Base-by-base conservation (phyloP, 2,329 filamentous ascomycete genomes). In the Penicillium sp. region DNA sequence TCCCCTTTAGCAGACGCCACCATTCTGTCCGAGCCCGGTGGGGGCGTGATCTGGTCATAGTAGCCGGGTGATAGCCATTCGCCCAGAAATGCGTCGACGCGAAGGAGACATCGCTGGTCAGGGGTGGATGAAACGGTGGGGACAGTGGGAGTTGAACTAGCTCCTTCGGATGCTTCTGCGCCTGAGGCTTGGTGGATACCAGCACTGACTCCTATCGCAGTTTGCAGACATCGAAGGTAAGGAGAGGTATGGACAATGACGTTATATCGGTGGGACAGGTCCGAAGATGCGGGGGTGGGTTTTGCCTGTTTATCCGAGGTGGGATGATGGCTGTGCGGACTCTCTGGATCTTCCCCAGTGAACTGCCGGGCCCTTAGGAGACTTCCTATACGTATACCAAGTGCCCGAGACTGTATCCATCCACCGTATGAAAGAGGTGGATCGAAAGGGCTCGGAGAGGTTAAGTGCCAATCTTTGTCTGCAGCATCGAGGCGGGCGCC, bases 51-150 rank as follows among this genome's bases (percentile, higher is more conserved):
- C 50, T 89, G 83, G 60, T 96, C 92, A 68, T 93, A 99, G 73
- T 99, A 99, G 69, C 92, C 88, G 1, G 92, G 90, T 2, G 89
- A 90, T 31, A 97, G 81, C 94, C 94, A 99, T 79, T 99, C 94
- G 47, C 94, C 93, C 0, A 99, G 81, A 69, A 95, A 97, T 0
- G 92, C 89, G 74, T 99, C 94, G 6, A 99, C 82, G 1, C 94
- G 88, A 46, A 99, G 76, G 10, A 72, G 60, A 39, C 66, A 67
- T 31, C 68, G 67, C 22, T 59, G 51, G 46, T 60, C 63, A 14
- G 45, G 22, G 42, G 10, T 40, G 16, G n/a, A 40, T 22, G 26
- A 24, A 26, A 55, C 22, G 24, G 29, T 42, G 11, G 59, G 34
- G 22, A 32, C 20, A 20, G 39, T 45, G 40, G 51, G 22, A 39